A percentile compares a stretch with the other conserved stretches of the same genome.
phyloP scores from a whole-genome alignment of 129 eudicot genomes.

The Erigeron canadensis region DNA sequence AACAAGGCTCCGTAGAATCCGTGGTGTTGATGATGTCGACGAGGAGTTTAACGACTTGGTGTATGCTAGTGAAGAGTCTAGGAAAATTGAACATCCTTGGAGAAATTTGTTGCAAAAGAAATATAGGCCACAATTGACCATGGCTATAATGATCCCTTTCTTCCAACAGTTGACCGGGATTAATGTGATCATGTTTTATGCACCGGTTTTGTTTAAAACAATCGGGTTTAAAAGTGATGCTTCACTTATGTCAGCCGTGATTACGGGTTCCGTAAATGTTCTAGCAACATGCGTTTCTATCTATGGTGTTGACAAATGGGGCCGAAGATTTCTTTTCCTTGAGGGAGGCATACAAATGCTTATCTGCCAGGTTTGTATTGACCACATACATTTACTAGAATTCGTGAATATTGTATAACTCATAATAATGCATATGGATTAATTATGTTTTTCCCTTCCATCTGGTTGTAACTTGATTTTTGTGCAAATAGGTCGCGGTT shows the following conservation, averaged over 20 bases:
- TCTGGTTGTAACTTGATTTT: background rate
- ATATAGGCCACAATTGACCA: constrained; percentile 81
- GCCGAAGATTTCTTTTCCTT: constrained; percentile 75
- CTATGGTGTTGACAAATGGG: constrained; percentile 75
- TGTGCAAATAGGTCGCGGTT: constrained; percentile 51
- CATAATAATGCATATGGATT: too few species aligned
- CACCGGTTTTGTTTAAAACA: constrained; percentile 86
- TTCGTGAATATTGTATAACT: too few species aligned
- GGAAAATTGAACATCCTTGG: constrained; percentile 73
- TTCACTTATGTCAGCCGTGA: constrained; percentile 84
- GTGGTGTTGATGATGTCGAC: constrained; percentile 63
- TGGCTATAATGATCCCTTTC: constrained; percentile 84
- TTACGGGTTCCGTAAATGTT: constrained; percentile 75
- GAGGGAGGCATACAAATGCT: constrained; percentile 91
- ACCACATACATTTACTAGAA: background rate
- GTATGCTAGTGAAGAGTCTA: constrained; percentile 71
- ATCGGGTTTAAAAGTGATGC: constrained; percentile 74
- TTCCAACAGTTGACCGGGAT: constrained; percentile 93
- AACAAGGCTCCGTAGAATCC: constrained; percentile 48
- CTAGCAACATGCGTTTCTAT: constrained; percentile 74
- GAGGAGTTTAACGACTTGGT: constrained; percentile 72
- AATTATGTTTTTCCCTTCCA: background rate
- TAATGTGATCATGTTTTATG: constrained; percentile 94
- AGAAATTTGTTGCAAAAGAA: constrained; percentile 60
- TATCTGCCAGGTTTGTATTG: constrained; percentile 70